Conservation (phyloP, 192 early-diverging fungal genomes). For the Backusella circina region DNA sequence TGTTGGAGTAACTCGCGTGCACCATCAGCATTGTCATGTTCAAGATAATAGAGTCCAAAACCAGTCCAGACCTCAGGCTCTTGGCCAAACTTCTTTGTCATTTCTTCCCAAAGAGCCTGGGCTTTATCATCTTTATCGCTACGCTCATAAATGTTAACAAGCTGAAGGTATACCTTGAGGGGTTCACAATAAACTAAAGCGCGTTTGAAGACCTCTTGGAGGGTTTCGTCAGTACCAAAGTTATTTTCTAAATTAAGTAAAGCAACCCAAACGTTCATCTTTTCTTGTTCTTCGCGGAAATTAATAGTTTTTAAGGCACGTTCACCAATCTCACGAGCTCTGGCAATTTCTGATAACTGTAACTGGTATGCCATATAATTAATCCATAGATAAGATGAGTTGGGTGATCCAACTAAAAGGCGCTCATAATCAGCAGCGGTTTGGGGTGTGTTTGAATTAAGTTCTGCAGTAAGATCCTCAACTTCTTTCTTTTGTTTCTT, state of each 20-base stretch:
- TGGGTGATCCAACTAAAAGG: constrained; percentile 88
- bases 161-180: constrained; percentile 83
- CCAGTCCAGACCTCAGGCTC: constrained; percentile 90
- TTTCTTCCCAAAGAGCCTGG: constrained; percentile 45
- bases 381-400: constrained; percentile 97
- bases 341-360: constrained; percentile 86
- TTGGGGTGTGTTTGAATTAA: constrained; percentile 67
- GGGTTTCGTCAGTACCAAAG: constrained; percentile 80
- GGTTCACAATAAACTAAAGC: constrained; percentile 84
- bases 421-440: constrained; percentile 87
- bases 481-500: constrained; percentile 61
- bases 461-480: constrained; percentile 66
- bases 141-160: constrained; percentile 89
- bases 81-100: constrained; percentile 82
- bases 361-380: constrained; percentile 99
- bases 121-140: constrained; percentile 67
- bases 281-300: constrained; percentile 92
- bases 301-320: constrained; percentile 90
- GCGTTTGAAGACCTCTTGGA: constrained; percentile 83
- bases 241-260: constrained; percentile 93
- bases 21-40: constrained; percentile 67
- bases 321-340: constrained; percentile 91
- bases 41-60: constrained; percentile 79
- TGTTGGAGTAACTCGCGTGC: constrained; percentile 80
- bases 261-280: constrained; percentile 98